Base-by-base conservation (phyloP, 345 rosid species). In the Acer campestre region DNA sequence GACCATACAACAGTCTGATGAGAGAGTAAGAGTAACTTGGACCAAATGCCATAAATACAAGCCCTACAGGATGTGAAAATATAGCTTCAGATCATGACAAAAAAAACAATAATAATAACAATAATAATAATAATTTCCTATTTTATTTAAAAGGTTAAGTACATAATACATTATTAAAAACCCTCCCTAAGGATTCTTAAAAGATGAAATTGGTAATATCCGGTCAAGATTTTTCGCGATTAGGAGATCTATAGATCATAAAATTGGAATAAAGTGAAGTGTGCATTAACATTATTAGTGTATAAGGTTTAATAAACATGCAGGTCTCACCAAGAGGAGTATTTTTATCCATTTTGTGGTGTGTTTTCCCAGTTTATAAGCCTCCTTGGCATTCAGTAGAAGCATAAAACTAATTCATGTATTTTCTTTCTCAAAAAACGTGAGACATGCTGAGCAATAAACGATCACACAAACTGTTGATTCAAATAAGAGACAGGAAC, bases 21-120 rank as follows among this genome's bases (percentile, higher is more conserved):
- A 94, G 88, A 65, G 98, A 90, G 89, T 94, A 96, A 10, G 98
- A 94, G 86, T 89, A 96, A 79, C 99, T 94, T 72, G 99, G 99
- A 46, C 98, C 99, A 84, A 92, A 96, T 61, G 98, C 95, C 91
- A 91, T 84, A 81, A 94, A 92, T 61, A 91, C 76, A 51, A 91
- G 90, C 83, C 97, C 95, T 92, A 72, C 7, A 81, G 73, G 73
- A 74, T 55, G 35, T 35, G 22, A 84, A 77, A 48, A 42, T 51
- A 13, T 62, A 79, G 53, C 25, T 58, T 70, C 61, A 72, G 75
- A 70, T 59, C 77, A 73, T 35, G 77, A 70, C 6, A 61, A 38
- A 12, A 67, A 51, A 51, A 27, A 1, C 1, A 29, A 29, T 2
- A 25, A 61, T 22, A 22, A 31, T 46, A 29, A 69, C 10, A 22